phyloP scores from a whole-genome alignment of 768 basidiomycete genomes.

The Dacryopinax spathularia region DNA sequence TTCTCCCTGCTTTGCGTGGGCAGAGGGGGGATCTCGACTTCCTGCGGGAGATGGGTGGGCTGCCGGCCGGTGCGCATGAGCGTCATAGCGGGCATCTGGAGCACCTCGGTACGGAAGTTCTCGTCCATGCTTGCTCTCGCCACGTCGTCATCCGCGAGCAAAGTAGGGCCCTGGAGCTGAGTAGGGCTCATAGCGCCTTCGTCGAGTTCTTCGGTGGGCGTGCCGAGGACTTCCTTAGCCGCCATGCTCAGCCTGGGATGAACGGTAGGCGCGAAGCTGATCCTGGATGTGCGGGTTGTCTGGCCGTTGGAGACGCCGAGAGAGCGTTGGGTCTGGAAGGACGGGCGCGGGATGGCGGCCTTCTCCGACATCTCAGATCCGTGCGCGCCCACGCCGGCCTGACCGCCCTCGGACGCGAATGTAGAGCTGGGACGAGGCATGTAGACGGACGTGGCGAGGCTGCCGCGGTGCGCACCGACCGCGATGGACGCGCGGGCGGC shows the following conservation, averaged over 20 bases:
- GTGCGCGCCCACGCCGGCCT: conserved; percentile 30
- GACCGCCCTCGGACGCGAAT: conserved; percentile 31
- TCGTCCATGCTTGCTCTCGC: conserved; percentile 34
- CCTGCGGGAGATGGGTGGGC: conserved; percentile 21
- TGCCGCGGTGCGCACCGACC: conserved; percentile 8
- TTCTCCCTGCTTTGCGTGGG: conserved; percentile 2
- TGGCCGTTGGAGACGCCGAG: background rate
- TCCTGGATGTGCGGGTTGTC: conserved; percentile 31
- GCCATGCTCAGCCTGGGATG: conserved; percentile 20
- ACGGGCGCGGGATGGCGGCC: conserved; percentile 3
- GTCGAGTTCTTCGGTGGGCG: background rate
- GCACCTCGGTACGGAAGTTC: conserved; percentile 7
- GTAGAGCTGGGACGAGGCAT: conserved; percentile 35
- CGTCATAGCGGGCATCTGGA: conserved; percentile 45
- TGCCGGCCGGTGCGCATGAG: conserved; percentile 54
- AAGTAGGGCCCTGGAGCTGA: conserved; percentile 30
- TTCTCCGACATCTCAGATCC: conserved; percentile 8
- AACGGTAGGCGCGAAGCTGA: conserved; percentile 30
- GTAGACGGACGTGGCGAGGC: conserved; percentile 22
- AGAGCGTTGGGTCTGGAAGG: conserved; percentile 4
- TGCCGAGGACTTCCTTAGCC: conserved; percentile 10
- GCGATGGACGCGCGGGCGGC: conserved; percentile 58
- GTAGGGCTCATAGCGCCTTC: conserved; percentile 28
- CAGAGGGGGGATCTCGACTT: conserved; percentile 9
- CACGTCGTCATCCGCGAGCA: conserved; percentile 28